Percentiles rank a stretch among this genome's conserved stretches.
phyloP scores from a whole-genome alignment of 768 basidiomycete species.

The Mycena kentingensis region DNA sequence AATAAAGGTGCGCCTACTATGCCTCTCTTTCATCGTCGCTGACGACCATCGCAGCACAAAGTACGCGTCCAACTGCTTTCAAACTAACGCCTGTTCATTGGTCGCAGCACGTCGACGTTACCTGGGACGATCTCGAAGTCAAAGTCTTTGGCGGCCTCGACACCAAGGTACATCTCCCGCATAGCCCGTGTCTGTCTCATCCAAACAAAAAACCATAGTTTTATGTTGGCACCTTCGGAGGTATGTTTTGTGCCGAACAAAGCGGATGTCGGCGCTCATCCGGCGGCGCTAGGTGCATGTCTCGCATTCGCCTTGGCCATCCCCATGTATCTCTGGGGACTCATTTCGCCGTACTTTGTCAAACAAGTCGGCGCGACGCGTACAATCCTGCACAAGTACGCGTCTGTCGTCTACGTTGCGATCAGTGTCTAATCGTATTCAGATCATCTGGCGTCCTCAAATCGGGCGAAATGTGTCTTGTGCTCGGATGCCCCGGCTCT shows the following conservation, averaged over 20 bases:
- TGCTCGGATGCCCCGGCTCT: slow-evolving; percentile 79
- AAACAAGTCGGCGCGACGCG: slow-evolving; percentile 41
- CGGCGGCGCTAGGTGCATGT: slow-evolving; percentile 44
- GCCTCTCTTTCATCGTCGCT: not conserved
- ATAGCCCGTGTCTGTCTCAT: not conserved
- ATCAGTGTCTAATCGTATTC: not conserved
- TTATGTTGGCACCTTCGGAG: slow-evolving; percentile 60
- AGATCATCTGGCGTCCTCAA: slow-evolving; percentile 71
- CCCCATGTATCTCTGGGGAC: slow-evolving; percentile 47
- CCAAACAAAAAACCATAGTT: slow-evolving; percentile 37
- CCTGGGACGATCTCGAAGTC: slow-evolving; percentile 72
- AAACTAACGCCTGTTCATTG: not conserved
- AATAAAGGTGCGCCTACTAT: slow-evolving; percentile 46
- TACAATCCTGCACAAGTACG: slow-evolving; percentile 62
- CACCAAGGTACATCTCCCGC: slow-evolving; percentile 53
- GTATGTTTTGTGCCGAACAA: slow-evolving; percentile 42
- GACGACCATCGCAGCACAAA: slow-evolving; percentile 10
- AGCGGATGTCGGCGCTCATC: not conserved
- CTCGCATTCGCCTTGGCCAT: slow-evolving; percentile 56
- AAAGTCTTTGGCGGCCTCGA: slow-evolving; percentile 56
- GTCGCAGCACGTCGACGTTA: slow-evolving; percentile 66
- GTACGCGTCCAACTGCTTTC: slow-evolving; percentile 9
- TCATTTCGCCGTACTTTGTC: slow-evolving; percentile 42
- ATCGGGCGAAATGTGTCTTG: slow-evolving; percentile 86
- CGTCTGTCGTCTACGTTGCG: not conserved